These are phyloP conservation scores for Fusarium nematophilum DNA, from an alignment of 2,329 filamentous ascomycete species.

Conservation along the genomic window DNA sequence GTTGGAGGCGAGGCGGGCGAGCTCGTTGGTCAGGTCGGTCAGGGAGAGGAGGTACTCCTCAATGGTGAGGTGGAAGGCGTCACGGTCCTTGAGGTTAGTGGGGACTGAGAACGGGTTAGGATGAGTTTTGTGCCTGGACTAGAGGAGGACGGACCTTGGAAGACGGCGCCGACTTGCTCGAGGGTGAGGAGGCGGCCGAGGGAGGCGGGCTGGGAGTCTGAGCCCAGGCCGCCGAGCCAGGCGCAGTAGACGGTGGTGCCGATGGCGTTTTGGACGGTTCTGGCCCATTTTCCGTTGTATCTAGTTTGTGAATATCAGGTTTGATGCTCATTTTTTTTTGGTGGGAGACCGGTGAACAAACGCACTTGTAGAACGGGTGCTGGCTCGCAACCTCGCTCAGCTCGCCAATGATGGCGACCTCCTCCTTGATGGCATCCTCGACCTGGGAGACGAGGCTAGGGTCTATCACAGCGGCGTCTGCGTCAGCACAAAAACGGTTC, in stretches of 20 bases:
- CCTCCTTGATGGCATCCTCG: constrained; percentile 76
- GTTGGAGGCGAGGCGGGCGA: constrained; percentile 92
- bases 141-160: constrained; percentile 69
- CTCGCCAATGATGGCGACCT: constrained; percentile 76
- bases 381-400: constrained; percentile 80
- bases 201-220: constrained; percentile 64
- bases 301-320: constrained; percentile 49
- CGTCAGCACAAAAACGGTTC: not conserved
- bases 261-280: constrained; percentile 84
- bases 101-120: constrained; percentile 69
- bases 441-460: constrained; percentile 75
- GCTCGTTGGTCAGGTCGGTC: constrained; percentile 88
- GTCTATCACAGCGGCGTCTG: constrained; percentile 55
- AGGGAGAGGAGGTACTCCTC: constrained; percentile 96
- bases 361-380: constrained; percentile 95
- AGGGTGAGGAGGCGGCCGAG: constrained; percentile 81
- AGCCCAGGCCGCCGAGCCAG: constrained; percentile 81
- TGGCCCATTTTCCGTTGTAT: constrained; percentile 87
- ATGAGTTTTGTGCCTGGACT: not conserved
- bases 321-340: not conserved
- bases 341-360: not conserved
- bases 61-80: constrained; percentile 94
- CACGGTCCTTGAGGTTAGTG: constrained; percentile 88
- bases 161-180: constrained; percentile 83
- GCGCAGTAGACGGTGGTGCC: constrained; percentile 67